A percentile compares a stretch with the other conserved stretches of the same genome.
Conservation (phyloP, 2,329 filamentous ascomycete genomes). For the Diaporthe citriasiana region DNA sequence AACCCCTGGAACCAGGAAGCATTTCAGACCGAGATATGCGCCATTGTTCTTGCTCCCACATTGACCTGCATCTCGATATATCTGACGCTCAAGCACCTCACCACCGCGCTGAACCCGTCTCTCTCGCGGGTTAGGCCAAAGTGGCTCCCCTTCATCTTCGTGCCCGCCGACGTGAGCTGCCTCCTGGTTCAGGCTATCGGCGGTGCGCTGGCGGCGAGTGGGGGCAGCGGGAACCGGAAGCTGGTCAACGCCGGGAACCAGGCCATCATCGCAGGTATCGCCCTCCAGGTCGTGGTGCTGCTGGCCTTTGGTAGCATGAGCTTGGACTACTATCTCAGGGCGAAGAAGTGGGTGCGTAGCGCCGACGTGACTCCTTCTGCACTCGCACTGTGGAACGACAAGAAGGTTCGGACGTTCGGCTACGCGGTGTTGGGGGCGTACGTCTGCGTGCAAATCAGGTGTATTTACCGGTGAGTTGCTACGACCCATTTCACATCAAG, state of each 20-base stretch:
- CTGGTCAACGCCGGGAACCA: conserved; percentile 63
- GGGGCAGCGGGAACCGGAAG: conserved; percentile 51
- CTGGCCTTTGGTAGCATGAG: conserved; percentile 59
- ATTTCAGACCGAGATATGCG: conserved; percentile 72
- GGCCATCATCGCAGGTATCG: conserved; percentile 68
- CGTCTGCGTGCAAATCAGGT: conserved; percentile 62
- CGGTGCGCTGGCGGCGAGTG: conserved; percentile 67
- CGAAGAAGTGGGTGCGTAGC: conserved; percentile 55
- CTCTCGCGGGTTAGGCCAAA: conserved; percentile 66
- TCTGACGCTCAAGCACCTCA: conserved; percentile 73
- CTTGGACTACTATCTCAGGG: conserved; percentile 62
- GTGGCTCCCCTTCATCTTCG: conserved; percentile 70
- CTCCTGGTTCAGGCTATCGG: conserved; percentile 72
- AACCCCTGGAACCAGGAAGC: conserved; percentile 68
- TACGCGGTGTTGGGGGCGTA: conserved; percentile 62
- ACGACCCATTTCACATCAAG: neutral
- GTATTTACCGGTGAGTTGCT: conserved; percentile 65
- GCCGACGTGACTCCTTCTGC: conserved; percentile 50
- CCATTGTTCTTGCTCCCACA: conserved; percentile 71
- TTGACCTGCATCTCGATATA: conserved; percentile 75
- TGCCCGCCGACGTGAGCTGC: conserved; percentile 71
- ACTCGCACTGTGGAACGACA: conserved; percentile 58
- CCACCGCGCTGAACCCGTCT: conserved; percentile 61
- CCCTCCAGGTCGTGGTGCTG: conserved; percentile 67
- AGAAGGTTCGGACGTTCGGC: conserved; percentile 60